Base-by-base conservation (phyloP, 257 asterid genomes). In the Gentiana dahurica region DNA sequence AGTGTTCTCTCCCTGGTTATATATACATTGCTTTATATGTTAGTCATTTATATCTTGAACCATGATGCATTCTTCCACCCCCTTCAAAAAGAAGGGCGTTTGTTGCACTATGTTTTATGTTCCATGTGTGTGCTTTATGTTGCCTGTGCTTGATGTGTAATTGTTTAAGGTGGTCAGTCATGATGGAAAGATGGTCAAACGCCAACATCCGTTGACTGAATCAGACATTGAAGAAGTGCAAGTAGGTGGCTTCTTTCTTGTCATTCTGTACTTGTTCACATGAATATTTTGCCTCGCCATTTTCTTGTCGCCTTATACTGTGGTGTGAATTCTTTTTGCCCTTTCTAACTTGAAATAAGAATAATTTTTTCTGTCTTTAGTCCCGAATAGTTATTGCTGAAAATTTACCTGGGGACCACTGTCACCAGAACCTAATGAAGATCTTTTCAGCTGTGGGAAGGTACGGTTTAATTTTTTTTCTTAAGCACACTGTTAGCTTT, bases 341-440 rank as follows among this genome's bases (percentile, higher is more conserved):
- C 24, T 48, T 3, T 3, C 38, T 39, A 46, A 36, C 24, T 59
- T 49, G 34, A 36, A 45, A 34, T 49, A 15, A 6, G 13, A 33
- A 46, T 53, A 47, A 33, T 33, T 65, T 24, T 41, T 9, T 41
- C 11, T 43, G 7, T 12, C 53, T 67, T 13, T 58, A 89, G 97
- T 81, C 92, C 56, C 87, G 90, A 56, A 86, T 89, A 59, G 67
- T 86, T 64, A 68, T 89, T 65, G 95, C 93, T 57, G 97, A 89
- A 66, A 89, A 89, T 64, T 68, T 89, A 66, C 95, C 97, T 0
- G 95, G 83, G 73, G 95, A 89, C 70, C 97, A 86, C 68, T 81
- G 87, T 64, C 97, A 89, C 65, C 97, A 89, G 81, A 89, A 82
- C 67, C 92, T 89, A 61, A 73, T 86, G 93, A 89, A 77, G 74